These are phyloP conservation scores for Ampelomyces quisqualis DNA, from an alignment of 2,329 filamentous ascomycete species.

Conservation along the genomic window DNA sequence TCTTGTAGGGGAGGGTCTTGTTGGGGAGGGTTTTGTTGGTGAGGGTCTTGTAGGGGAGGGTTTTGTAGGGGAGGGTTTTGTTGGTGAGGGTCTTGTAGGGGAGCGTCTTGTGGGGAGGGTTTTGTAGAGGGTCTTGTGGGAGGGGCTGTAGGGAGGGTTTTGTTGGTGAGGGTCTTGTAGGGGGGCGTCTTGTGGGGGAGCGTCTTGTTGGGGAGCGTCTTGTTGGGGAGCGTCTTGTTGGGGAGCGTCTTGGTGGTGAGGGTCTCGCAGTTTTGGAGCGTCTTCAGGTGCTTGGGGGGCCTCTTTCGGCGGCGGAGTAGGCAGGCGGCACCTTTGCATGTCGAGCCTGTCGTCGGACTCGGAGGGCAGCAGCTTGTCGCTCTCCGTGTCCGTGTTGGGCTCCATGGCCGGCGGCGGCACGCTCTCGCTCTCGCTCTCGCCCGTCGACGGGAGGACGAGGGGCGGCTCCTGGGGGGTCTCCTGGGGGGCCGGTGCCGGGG, in stretches of 20 bases:
- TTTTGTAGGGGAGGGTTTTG: too few relatives aligned
- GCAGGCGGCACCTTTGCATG: constrained; percentile 70
- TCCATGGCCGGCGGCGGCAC: constrained; percentile 43
- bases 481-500: constrained; percentile 12
- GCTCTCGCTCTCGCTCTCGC: constrained; percentile 43
- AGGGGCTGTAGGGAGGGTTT: too few relatives aligned
- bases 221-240: too few relatives aligned
- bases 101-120: too few relatives aligned
- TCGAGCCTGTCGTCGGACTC: constrained; percentile 63
- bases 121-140: too few relatives aligned
- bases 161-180: too few relatives aligned
- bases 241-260: constrained; percentile 51
- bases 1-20: too few relatives aligned
- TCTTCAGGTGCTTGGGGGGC: constrained; percentile 9
- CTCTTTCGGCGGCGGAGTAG: constrained; percentile 58
- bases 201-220: too few relatives aligned
- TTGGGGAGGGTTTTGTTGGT: too few relatives aligned
- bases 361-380: constrained; percentile 53
- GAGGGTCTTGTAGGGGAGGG: too few relatives aligned
- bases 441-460: constrained; percentile 38
- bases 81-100: too few relatives aligned
- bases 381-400: constrained; percentile 46
- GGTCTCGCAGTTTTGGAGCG: not conserved
- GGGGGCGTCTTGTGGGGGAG: constrained; percentile 23
- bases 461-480: constrained; percentile 15